These are phyloP conservation scores for Chaetomiaceae sp. DNA, from an alignment of 2,329 filamentous ascomycete genomes.

Conservation along the genomic window DNA sequence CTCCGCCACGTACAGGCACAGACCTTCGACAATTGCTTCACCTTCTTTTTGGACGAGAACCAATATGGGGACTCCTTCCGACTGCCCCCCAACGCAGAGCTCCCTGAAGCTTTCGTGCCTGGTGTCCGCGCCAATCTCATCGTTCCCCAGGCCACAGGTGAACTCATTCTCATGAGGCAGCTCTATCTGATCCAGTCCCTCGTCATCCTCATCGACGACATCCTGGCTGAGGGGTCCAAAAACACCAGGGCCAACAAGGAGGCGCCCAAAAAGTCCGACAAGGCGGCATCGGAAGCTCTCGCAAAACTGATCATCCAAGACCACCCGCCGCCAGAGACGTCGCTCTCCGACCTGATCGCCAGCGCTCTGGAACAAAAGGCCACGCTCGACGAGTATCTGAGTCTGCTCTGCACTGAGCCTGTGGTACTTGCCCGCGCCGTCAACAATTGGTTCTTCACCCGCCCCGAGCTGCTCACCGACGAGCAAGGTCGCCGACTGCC, in stretches of 20 bases:
- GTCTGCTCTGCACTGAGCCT: slow-evolving; percentile 32
- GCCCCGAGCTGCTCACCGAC: slow-evolving; percentile 40
- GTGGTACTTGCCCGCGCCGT: slow-evolving; percentile 32
- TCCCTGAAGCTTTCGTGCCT: slow-evolving; percentile 23
- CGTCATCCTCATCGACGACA: slow-evolving; percentile 39
- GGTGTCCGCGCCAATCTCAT: slow-evolving; percentile 25
- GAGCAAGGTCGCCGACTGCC: slow-evolving; percentile 37
- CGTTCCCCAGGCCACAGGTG: slow-evolving; percentile 29
- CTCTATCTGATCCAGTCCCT: slow-evolving; percentile 33
- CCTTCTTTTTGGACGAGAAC: slow-evolving; percentile 36
- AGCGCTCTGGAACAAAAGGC: slow-evolving; percentile 33
- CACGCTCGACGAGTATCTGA: slow-evolving; percentile 32
- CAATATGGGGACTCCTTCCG: slow-evolving; percentile 37
- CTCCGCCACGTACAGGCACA: slow-evolving; percentile 29
- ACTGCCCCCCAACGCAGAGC: slow-evolving; percentile 21
- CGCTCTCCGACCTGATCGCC: slow-evolving; percentile 30
- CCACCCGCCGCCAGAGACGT: slow-evolving; percentile 25
- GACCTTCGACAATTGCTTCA: slow-evolving; percentile 31
- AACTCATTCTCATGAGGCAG: slow-evolving; percentile 39
- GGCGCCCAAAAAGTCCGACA: slow-evolving; percentile 29
- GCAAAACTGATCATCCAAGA: slow-evolving; percentile 31
- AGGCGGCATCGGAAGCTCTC: slow-evolving; percentile 29
- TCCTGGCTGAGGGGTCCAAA: slow-evolving; percentile 36
- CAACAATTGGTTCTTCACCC: slow-evolving; percentile 36
- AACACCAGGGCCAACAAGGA: slow-evolving; percentile 25